These are phyloP conservation scores for Barnettozyma botsteinii DNA, from an alignment of 805 yeast genomes.

Conservation along the genomic window DNA sequence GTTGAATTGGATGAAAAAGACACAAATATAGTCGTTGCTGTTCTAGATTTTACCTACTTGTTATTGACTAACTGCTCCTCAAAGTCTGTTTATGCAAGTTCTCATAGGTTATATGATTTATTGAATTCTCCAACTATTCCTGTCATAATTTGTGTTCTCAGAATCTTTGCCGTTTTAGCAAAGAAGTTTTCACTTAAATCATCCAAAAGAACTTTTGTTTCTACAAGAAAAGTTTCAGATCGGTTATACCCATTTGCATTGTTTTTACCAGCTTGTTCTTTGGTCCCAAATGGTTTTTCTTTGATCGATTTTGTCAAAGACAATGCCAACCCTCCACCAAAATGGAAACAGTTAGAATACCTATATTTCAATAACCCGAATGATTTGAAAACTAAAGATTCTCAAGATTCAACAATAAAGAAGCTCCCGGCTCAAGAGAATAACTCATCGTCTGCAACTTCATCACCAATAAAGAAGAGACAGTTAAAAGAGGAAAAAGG, in stretches of 20 bases:
- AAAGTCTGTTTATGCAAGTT: conserved; percentile 61
- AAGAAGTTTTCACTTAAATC: conserved; percentile 51
- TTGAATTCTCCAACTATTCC: conserved; percentile 54
- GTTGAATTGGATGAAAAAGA: conserved; percentile 41
- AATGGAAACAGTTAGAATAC: conserved; percentile 52
- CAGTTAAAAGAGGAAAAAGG: conserved; percentile 9
- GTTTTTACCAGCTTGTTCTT: conserved; percentile 44
- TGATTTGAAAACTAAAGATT: conserved; percentile 1
- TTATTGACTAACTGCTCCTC: conserved; percentile 66
- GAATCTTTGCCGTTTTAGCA: conserved; percentile 52
- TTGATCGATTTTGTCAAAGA: conserved; percentile 42
- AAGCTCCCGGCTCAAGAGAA: conserved; percentile 9
- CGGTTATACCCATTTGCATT: conserved; percentile 42
- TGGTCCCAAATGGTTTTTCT: conserved; percentile 33
- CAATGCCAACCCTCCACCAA: conserved; percentile 41
- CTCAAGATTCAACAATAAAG: conserved; percentile 11
- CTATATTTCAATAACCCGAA: conserved; percentile 35
- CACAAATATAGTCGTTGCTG: conserved; percentile 39
- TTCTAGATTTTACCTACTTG: conserved; percentile 56
- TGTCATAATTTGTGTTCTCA: conserved; percentile 55
- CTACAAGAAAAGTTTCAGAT: conserved; percentile 23
- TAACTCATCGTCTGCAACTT: conserved; percentile 3
- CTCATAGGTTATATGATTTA: conserved; percentile 53
- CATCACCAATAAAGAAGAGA: conserved; percentile 22
- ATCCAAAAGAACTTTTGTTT: conserved; percentile 15